These are phyloP conservation scores for Aspergillus conjunctus DNA, from an alignment of 495 filamentous ascomycete genomes.

Conservation along the genomic window DNA sequence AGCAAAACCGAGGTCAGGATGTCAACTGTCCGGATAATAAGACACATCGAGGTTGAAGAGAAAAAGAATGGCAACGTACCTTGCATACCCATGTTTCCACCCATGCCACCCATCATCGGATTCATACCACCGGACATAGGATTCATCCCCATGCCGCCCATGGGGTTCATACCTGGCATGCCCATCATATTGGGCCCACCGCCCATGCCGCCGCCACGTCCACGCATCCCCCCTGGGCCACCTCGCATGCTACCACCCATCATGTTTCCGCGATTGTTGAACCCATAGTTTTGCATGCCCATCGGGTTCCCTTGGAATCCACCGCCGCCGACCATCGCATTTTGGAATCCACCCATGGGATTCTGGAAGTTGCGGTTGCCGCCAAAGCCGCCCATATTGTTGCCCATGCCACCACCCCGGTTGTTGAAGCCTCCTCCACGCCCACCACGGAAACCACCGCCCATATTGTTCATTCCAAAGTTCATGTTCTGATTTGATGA, in stretches of 20 bases:
- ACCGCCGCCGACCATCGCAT: slow-evolving; percentile 64
- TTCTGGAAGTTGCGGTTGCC: slow-evolving; percentile 56
- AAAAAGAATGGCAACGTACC: slow-evolving; percentile 45
- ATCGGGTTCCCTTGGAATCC: slow-evolving; percentile 59
- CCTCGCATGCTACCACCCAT: slow-evolving; percentile 72
- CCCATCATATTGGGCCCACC: slow-evolving; percentile 57
- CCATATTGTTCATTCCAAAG: slow-evolving; percentile 41
- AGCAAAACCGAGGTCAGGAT: slow-evolving; percentile 13
- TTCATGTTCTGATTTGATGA: slow-evolving; percentile 33
- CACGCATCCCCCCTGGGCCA: slow-evolving; percentile 67
- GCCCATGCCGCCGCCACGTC: slow-evolving; percentile 62
- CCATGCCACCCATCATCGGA: slow-evolving; percentile 61
- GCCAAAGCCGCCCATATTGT: slow-evolving; percentile 40
- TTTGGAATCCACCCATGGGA: slow-evolving; percentile 57
- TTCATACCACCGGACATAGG: slow-evolving; percentile 57
- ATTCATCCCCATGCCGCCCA: slow-evolving; percentile 69
- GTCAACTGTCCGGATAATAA: neutral
- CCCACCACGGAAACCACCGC: slow-evolving; percentile 51
- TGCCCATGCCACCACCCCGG: slow-evolving; percentile 45
- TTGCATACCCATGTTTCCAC: slow-evolving; percentile 61
- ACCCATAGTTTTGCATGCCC: slow-evolving; percentile 62
- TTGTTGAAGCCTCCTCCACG: slow-evolving; percentile 50
- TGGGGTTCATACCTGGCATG: slow-evolving; percentile 48
- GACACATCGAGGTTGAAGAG: neutral
- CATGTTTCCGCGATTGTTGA: slow-evolving; percentile 64